Percentiles rank a stretch among this genome's conserved stretches.
phyloP scores from a whole-genome alignment of 2,329 filamentous ascomycete genomes.

The Cytospora piceae region DNA sequence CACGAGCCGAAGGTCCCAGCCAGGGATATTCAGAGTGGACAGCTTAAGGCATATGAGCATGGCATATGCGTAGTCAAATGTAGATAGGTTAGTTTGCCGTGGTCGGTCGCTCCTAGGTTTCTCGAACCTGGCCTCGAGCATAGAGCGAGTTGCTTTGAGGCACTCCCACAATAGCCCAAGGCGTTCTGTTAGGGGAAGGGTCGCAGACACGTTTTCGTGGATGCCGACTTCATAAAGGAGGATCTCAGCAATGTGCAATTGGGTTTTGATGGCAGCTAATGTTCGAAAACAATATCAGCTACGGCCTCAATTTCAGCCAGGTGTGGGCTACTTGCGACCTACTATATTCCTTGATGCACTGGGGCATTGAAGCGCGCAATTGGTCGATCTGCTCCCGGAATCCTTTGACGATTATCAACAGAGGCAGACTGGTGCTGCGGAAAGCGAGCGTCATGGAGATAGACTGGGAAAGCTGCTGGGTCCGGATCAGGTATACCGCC shows the following conservation, averaged over 20 bases:
- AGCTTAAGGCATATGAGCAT: conserved; percentile 53
- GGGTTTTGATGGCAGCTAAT: conserved; percentile 45
- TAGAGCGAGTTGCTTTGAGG: conserved; percentile 44
- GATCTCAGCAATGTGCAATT: conserved; percentile 50
- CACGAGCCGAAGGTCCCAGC: conserved; percentile 49
- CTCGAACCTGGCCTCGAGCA: conserved; percentile 42
- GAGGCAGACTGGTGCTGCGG: conserved; percentile 40
- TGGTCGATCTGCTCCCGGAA: conserved; percentile 50
- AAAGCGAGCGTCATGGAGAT: conserved; percentile 47
- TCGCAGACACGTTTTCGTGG: conserved; percentile 42
- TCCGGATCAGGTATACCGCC: conserved; percentile 50
- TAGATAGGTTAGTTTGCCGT: conserved; percentile 47
- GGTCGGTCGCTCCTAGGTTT: conserved; percentile 38
- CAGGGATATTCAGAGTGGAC: conserved; percentile 49
- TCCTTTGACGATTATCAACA: conserved; percentile 46
- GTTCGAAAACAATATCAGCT: background rate
- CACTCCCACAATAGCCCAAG: conserved; percentile 52
- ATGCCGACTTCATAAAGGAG: conserved; percentile 53
- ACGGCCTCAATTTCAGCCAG: no score
- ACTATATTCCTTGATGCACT: conserved; percentile 43
- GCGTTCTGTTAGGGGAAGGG: conserved; percentile 44
- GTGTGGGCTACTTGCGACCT: conserved; percentile 22
- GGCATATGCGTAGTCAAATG: conserved; percentile 52
- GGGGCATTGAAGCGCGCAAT: conserved; percentile 43
- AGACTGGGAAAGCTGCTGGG: conserved; percentile 53